phyloP scores from a whole-genome alignment of 2,329 filamentous ascomycete genomes.

The Orbilia ellipsospora region DNA sequence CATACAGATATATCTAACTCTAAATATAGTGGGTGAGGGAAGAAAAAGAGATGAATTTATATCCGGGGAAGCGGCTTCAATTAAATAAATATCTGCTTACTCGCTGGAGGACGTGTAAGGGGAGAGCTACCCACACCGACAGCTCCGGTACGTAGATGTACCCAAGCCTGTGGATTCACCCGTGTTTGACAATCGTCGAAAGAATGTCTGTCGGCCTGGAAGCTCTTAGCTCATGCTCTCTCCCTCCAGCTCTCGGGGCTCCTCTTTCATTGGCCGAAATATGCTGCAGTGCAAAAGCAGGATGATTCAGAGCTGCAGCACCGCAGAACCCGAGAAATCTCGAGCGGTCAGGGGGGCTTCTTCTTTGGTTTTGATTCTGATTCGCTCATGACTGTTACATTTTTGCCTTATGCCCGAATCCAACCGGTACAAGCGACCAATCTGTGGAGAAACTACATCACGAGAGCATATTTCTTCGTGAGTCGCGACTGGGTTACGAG shows the following conservation, averaged over 20 bases:
- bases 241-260: conserved; percentile 13
- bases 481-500: too few species aligned
- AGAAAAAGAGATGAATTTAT: too few species aligned
- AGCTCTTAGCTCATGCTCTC: conserved; percentile 8
- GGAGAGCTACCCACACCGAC: background rate
- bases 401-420: conserved; percentile 13
- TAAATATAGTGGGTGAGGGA: too few species aligned
- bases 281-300: conserved; percentile 9
- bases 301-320: conserved; percentile 55
- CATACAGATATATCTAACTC: too few species aligned
- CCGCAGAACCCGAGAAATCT: conserved; percentile 22
- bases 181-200: too few species aligned
- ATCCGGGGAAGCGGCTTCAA: too few species aligned
- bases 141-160: background rate
- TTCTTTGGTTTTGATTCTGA: background rate
- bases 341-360: conserved; percentile 15
- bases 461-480: background rate
- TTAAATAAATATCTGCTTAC: too few species aligned
- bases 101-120: conserved; percentile 12
- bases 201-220: background rate
- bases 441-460: conserved; percentile 7
- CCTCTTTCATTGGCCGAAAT: too few species aligned
- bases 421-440: conserved; percentile 19
- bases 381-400: conserved; percentile 15
- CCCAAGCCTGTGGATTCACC: too few species aligned